Base-by-base conservation (phyloP, 2,329 filamentous ascomycete genomes). In the Myriosclerotinia duriaeana region DNA sequence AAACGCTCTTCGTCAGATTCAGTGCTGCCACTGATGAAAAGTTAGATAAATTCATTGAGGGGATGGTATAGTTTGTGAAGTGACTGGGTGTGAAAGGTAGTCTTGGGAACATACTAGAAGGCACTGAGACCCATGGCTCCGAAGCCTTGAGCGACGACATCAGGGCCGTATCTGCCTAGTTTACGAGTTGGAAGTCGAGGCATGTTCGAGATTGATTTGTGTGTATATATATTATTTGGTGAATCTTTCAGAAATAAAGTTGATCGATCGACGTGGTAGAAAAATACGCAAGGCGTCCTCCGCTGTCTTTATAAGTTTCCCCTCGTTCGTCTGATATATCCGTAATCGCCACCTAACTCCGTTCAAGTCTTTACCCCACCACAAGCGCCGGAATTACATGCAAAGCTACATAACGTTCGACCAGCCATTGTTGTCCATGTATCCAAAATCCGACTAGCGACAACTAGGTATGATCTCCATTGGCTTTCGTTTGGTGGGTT, bases 1-100 rank as follows among this genome's bases (percentile, higher is more conserved):
- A 81, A 74, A 15, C 77, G 74, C 17, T 79, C 76, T 42, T 75
- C 69, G n/a, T 82, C 78, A 0, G 75, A 66, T 15, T 60, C 53
- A 1, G 64, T 44, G 4, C 22, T 48, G 11, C 69, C 69, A 26
- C 71, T 72, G 42, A 65, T 65, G 12, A 48, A 46, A 22, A 64
- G 68, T 50, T 67, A 60, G 40, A 69, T 34, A 38, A 6, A 2
- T 66, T n/a, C 3, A 60, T n/a, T 22, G 5, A 17, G 8, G 2
- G 26, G 8, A 50, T 17, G 14, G 1, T 17, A 26, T 22, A 12
- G 2, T 22, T 20, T 1, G 8, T 38, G 8, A 26, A 20, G 14
- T 26, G 6, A 17, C 1, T 15, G 17, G 30, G 40, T 26, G 8
- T 26, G 8, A 30, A 38, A 20, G 22, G 4, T 26, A 20, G 30